phyloP scores from a whole-genome alignment of 2,329 filamentous ascomycete genomes.

The Thermomyces lanuginosus region DNA sequence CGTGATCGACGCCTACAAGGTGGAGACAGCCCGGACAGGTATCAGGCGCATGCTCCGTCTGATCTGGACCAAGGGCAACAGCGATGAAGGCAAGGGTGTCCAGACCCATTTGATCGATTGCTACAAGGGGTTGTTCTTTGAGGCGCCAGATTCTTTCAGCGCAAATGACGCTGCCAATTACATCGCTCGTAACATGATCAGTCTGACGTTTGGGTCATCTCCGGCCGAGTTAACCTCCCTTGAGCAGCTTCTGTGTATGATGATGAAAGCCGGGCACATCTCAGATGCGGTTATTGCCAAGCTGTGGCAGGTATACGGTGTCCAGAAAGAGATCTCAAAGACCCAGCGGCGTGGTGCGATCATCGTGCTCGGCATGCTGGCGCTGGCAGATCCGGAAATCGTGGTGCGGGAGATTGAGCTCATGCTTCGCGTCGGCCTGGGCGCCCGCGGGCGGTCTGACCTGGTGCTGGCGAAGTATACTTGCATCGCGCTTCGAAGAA shows the following conservation, averaged over 20 bases:
- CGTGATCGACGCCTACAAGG: slow-evolving; percentile 85
- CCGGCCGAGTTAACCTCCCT: slow-evolving; percentile 89
- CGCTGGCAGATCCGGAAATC: slow-evolving; percentile 79
- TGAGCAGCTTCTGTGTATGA: slow-evolving; percentile 85
- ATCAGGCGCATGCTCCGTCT: slow-evolving; percentile 90
- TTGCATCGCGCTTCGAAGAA: slow-evolving; percentile 78
- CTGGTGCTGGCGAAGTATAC: slow-evolving; percentile 86
- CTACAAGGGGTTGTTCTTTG: slow-evolving; percentile 90
- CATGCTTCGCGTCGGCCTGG: slow-evolving; percentile 80
- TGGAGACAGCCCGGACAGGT: slow-evolving; percentile 80
- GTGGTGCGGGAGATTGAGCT: slow-evolving; percentile 89
- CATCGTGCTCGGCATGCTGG: slow-evolving; percentile 92
- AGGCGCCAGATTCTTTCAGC: slow-evolving; percentile 76
- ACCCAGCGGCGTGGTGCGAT: slow-evolving; percentile 84
- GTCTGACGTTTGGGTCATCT: slow-evolving; percentile 86
- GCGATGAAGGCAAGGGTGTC: slow-evolving; percentile 94
- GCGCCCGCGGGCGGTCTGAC: slow-evolving; percentile 61
- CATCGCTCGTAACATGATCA: slow-evolving; percentile 96
- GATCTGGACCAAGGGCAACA: slow-evolving; percentile 99
- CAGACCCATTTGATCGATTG: slow-evolving; percentile 94
- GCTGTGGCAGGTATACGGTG: slow-evolving; percentile 92
- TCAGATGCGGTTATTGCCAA: slow-evolving; percentile 76
- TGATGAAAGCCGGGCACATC: slow-evolving; percentile 89
- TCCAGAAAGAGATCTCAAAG: slow-evolving; percentile 85
- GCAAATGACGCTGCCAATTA: slow-evolving; percentile 87